Percentiles rank a stretch among this genome's conserved stretches.
Conservation (phyloP, 768 basidiomycete genomes). For the Fomitopsis serialis region DNA sequence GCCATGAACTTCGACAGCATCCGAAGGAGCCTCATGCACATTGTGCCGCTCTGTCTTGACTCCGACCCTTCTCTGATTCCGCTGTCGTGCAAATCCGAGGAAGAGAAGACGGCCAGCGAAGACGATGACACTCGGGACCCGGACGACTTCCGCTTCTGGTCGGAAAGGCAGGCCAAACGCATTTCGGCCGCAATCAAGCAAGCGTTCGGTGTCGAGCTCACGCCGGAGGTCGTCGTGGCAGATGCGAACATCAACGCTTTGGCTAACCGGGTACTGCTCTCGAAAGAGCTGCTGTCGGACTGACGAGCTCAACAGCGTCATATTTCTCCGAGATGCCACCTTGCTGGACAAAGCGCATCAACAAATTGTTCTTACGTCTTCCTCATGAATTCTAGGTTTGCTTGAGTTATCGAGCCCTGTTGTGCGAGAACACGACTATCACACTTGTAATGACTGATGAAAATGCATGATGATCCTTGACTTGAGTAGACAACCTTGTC, state of each 20-base stretch:
- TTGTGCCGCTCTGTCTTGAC: conserved; percentile 85
- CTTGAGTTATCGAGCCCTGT: too few species aligned
- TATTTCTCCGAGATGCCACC: too few species aligned
- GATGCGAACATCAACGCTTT: conserved; percentile 89
- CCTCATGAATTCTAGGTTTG: too few species aligned
- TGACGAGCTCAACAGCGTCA: neutral
- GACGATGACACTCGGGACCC: conserved; percentile 50
- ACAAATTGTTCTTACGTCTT: too few species aligned
- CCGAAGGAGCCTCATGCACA: conserved; percentile 58
- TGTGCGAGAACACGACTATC: too few species aligned
- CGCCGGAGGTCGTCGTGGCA: conserved; percentile 85
- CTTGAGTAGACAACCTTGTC: too few species aligned
- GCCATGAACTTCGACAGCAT: conserved; percentile 62
- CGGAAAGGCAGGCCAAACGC: conserved; percentile 81
- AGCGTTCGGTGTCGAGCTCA: conserved; percentile 85
- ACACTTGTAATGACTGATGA: too few species aligned
- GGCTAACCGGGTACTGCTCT: conserved; percentile 77
- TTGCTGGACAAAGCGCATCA: too few species aligned
- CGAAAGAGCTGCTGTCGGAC: conserved; percentile 32
- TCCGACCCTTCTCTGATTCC: conserved; percentile 81
- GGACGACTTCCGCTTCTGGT: conserved; percentile 96
- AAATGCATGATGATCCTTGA: too few species aligned
- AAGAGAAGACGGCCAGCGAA: conserved; percentile 11
- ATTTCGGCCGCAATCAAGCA: conserved; percentile 77
- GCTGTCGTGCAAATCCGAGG: conserved; percentile 45